A percentile compares a stretch with the other conserved stretches of the same genome.
Conservation (phyloP, 2,329 filamentous ascomycete species). For the Cladophialophora bantiana region DNA sequence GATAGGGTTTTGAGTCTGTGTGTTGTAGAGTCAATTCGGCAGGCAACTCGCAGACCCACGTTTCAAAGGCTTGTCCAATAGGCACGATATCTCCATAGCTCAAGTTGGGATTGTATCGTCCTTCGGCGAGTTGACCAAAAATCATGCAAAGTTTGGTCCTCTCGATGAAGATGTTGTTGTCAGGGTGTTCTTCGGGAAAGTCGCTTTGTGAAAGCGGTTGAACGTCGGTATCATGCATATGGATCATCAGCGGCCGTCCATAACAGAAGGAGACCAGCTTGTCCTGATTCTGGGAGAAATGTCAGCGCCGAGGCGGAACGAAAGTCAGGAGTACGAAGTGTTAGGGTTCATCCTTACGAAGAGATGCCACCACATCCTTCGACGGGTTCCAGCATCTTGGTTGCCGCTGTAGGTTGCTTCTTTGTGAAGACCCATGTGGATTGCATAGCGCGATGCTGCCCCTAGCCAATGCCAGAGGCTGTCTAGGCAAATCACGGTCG, state of each 20-base stretch:
- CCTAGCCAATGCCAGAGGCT: conserved; percentile 27
- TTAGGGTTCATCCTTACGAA: conserved; percentile 21
- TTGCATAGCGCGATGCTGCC: conserved; percentile 22
- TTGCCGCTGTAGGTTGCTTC: conserved; percentile 27
- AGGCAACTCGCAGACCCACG: conserved; percentile 21
- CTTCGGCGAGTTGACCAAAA: conserved; percentile 55
- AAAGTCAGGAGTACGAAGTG: conserved; percentile 1
- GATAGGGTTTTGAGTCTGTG: conserved; percentile 18
- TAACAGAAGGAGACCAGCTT: conserved; percentile 29
- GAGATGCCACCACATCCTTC: conserved; percentile 32
- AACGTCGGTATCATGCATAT: conserved; percentile 29
- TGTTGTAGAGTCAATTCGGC: conserved; percentile 15
- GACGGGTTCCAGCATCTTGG: conserved; percentile 23
- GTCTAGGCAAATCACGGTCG: conserved; percentile 23
- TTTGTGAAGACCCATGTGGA: conserved; percentile 30
- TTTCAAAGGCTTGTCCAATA: conserved; percentile 22
- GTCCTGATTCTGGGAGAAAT: conserved; percentile 29
- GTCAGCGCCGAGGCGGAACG: conserved; percentile 21
- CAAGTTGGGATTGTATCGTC: conserved; percentile 21
- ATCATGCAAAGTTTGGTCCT: conserved; percentile 83
- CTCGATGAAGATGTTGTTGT: conserved; percentile 30
- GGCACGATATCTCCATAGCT: conserved; percentile 12
- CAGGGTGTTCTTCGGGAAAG: conserved; percentile 24
- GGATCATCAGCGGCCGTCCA: conserved; percentile 23
- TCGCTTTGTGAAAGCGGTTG: conserved; percentile 24